Percentiles rank a stretch among this genome's conserved stretches.
Conservation (phyloP, 225 moss, liverwort and hornwort genomes). For the Asterella californica region DNA sequence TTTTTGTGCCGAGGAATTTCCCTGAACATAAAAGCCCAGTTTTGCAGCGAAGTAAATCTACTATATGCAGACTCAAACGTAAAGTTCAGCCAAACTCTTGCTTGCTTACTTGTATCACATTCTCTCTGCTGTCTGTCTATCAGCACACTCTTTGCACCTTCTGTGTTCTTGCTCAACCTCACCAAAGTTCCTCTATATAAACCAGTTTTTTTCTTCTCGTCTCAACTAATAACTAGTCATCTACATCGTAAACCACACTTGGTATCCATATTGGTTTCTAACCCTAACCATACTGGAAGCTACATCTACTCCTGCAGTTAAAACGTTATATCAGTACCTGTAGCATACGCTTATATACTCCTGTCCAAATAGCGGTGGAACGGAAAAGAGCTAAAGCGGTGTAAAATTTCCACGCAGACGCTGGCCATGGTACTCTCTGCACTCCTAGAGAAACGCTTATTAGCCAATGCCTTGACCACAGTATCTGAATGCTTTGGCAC, state of each 20-base stretch:
- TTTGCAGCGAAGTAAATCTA: neutral
- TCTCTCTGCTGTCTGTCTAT: neutral
- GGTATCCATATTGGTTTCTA: neutral
- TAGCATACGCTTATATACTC: conserved; percentile 86
- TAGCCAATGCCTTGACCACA: neutral
- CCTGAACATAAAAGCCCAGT: conserved; percentile 38
- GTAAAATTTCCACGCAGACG: conserved; percentile 81
- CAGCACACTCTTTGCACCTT: neutral
- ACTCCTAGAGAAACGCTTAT: neutral
- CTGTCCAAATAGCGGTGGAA: conserved; percentile 71
- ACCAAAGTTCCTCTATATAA: neutral
- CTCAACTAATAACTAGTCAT: neutral
- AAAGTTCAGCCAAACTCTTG: neutral
- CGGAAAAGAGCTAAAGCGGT: conserved; percentile 85
- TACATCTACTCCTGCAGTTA: neutral
- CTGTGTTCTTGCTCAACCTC: neutral
- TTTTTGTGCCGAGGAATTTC: conserved; percentile 69
- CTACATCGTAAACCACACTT: neutral
- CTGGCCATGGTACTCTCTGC: conserved; percentile 91
- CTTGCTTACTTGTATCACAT: neutral
- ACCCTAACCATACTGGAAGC: neutral
- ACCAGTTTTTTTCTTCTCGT: neutral
- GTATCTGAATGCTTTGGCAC: neutral
- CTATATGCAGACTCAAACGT: neutral
- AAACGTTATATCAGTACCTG: conserved; percentile 43